Percentiles rank a stretch among this genome's conserved stretches.
Evolutionary conservation across 768 basidiomycete genomes (phyloP).

Genomic region (Boletus rubroflammeus): DNA sequence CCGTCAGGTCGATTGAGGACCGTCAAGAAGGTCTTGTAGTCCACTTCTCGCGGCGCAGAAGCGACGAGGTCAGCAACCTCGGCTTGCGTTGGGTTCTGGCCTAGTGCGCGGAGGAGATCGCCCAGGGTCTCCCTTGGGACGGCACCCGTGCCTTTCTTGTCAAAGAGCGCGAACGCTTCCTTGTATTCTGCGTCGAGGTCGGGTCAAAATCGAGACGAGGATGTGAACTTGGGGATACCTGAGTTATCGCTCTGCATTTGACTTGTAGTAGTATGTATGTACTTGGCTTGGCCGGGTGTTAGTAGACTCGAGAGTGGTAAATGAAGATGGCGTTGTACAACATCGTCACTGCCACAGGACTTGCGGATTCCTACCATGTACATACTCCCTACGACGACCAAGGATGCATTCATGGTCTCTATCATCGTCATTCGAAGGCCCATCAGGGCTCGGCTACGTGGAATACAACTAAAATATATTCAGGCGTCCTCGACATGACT

Average conservation of each 20-base stretch:
- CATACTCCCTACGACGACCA: not conserved
- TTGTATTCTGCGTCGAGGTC: constrained; percentile 70
- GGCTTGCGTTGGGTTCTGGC: constrained; percentile 99
- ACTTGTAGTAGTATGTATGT: not conserved
- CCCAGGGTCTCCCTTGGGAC: constrained; percentile 88
- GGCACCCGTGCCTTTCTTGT: constrained; percentile 91
- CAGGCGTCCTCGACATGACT: no score
- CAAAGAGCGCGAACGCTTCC: constrained; percentile 96
- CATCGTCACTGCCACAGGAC: not conserved
- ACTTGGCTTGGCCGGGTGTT: not conserved
- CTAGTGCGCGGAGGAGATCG: constrained; percentile 88
- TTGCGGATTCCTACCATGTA: not conserved
- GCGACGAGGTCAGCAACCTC: constrained; percentile 84
- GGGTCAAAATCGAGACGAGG: constrained; percentile 2
- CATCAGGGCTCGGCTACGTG: no score
- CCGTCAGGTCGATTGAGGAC: constrained; percentile 95
- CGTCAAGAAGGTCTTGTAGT: constrained; percentile 86
- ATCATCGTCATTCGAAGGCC: no score
- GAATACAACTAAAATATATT: no score
- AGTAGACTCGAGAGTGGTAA: not conserved
- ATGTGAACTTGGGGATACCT: constrained; percentile 28
- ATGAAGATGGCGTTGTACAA: not conserved
- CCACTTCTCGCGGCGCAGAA: constrained; percentile 77
- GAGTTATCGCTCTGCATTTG: constrained; percentile 49
- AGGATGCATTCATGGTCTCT: not conserved